Conservation (phyloP, 768 basidiomycete species). For the Nidula microcarpa region DNA sequence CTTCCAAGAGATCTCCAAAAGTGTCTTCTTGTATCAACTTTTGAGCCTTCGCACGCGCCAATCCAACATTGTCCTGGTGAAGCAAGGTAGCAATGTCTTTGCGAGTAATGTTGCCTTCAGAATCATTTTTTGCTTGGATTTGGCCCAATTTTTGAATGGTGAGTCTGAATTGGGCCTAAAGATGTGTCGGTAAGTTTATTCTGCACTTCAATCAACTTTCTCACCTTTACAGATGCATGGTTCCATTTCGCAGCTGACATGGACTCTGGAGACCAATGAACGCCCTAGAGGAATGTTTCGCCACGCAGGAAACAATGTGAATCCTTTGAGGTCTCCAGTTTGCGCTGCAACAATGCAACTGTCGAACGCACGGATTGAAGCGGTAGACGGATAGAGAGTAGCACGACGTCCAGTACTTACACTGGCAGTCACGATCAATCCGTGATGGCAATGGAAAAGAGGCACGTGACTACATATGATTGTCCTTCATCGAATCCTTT, state of each 20-base stretch:
- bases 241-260: constrained; percentile 23
- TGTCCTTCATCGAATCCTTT: too few species aligned
- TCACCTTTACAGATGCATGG: constrained; percentile 31
- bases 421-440: too few species aligned
- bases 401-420: too few species aligned
- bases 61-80: constrained; percentile 52
- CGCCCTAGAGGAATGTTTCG: too few species aligned
- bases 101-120: constrained; percentile 57
- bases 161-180: constrained; percentile 58
- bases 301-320: too few species aligned
- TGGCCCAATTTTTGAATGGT: constrained; percentile 67
- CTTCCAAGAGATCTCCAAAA: constrained; percentile 58
- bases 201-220: not conserved
- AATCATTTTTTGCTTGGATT: constrained; percentile 66
- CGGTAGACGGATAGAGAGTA: too few species aligned
- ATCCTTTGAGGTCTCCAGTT: too few species aligned
- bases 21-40: constrained; percentile 62
- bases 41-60: constrained; percentile 74
- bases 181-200: constrained; percentile 4
- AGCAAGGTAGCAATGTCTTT: constrained; percentile 68
- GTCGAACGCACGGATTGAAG: too few species aligned
- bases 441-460: too few species aligned
- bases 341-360: too few species aligned
- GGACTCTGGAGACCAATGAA: too few species aligned
- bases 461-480: too few species aligned